Conservation (phyloP, 2,329 filamentous ascomycete genomes). For the Metarhizium rileyi region DNA sequence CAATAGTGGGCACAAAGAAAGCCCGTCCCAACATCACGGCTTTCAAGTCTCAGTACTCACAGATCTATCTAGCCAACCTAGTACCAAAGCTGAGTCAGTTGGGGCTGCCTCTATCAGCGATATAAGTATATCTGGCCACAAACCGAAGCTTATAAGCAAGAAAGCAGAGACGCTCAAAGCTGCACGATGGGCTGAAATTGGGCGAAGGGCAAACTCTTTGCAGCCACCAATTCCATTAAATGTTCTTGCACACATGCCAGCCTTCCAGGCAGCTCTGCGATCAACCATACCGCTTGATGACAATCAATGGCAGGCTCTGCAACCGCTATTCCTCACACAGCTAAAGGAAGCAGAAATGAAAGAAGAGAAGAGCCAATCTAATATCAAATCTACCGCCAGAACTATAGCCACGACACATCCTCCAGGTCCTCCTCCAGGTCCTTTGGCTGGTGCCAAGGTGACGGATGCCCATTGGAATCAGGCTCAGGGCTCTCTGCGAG, state of each 20-base stretch:
- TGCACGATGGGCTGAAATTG: constrained; percentile 58
- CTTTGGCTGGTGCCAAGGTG: constrained; percentile 30
- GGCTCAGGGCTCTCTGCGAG: constrained; percentile 55
- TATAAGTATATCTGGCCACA: background rate
- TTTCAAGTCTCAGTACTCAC: background rate
- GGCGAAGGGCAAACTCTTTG: constrained; percentile 56
- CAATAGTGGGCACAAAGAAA: background rate
- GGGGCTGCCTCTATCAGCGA: background rate
- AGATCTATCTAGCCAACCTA: background rate
- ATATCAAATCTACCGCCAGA: background rate
- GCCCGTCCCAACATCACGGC: background rate
- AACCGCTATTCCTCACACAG: constrained; percentile 57
- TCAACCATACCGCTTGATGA: constrained; percentile 60
- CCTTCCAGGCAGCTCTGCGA: constrained; percentile 64
- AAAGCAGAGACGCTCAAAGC: constrained; percentile 56
- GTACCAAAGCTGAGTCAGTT: background rate
- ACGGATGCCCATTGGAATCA: constrained; percentile 64
- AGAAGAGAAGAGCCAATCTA: background rate
- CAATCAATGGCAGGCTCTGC: constrained; percentile 58
- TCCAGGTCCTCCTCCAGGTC: background rate
- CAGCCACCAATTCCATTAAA: constrained; percentile 53
- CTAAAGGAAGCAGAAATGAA: constrained; percentile 29
- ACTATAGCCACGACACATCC: background rate
- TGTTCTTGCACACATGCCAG: constrained; percentile 59
- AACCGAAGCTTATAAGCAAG: constrained; percentile 45